Evolutionary conservation across 2,329 filamentous ascomycete genomes (phyloP).

Genomic region (Westerdykella sp.): DNA sequence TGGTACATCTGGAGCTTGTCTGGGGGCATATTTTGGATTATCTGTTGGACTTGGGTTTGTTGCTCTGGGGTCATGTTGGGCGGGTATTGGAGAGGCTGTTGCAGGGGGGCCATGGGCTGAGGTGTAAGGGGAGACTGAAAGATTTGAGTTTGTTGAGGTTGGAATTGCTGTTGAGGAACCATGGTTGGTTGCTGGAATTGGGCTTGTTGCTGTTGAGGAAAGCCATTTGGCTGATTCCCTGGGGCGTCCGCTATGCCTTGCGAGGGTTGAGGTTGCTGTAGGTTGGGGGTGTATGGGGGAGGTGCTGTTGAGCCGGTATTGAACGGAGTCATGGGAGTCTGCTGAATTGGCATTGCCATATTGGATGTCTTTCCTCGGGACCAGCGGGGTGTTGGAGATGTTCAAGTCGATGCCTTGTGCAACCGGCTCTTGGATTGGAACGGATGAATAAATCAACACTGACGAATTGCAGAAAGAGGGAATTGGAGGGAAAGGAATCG

Average conservation of each 20-base stretch:
- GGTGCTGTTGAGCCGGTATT: slow-evolving; percentile 13
- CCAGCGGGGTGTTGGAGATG: too few relatives aligned
- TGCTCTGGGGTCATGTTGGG: slow-evolving; percentile 23
- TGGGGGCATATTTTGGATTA: slow-evolving; percentile 25
- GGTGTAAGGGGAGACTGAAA: slow-evolving; percentile 11
- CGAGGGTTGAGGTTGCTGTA: slow-evolving; percentile 13
- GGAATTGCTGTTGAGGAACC: slow-evolving; percentile 6
- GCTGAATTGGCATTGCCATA: slow-evolving; percentile 8
- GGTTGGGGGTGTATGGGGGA: slow-evolving; percentile 16
- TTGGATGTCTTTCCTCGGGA: too few relatives aligned
- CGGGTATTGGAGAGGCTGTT: slow-evolving; percentile 17
- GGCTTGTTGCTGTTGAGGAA: slow-evolving; percentile 10
- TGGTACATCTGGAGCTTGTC: slow-evolving; percentile 28
- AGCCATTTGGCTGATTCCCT: slow-evolving; percentile 9
- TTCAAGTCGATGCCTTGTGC: too few relatives aligned
- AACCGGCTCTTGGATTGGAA: too few relatives aligned
- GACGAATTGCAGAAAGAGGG: too few relatives aligned
- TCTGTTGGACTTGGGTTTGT: slow-evolving; percentile 24
- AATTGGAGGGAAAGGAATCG: too few relatives aligned
- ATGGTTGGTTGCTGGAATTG: slow-evolving; percentile 8
- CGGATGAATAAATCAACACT: too few relatives aligned
- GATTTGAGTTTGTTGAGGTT: slow-evolving; percentile 8
- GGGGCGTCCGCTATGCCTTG: slow-evolving; percentile 10
- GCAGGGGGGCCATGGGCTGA: too few relatives aligned
- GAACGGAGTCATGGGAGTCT: slow-evolving; percentile 9